Percentiles rank a stretch among this genome's conserved stretches.
Conservation (phyloP, 2,329 filamentous ascomycete species). For the Fusarium papillatum region DNA sequence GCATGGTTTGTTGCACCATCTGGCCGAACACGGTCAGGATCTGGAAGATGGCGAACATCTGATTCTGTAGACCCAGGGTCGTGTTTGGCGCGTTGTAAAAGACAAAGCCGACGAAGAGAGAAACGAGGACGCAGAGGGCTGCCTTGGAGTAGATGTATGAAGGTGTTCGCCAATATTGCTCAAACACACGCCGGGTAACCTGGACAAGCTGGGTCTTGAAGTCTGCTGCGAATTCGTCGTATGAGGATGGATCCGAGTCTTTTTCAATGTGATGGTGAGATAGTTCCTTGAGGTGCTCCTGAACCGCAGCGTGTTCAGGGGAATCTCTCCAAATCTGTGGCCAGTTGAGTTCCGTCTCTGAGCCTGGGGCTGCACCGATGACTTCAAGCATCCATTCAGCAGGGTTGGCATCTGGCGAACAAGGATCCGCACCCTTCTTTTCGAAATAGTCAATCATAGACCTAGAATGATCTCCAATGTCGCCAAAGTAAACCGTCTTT, state of each 20-base stretch:
- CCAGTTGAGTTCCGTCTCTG: constrained; percentile 57
- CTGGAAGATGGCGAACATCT: constrained; percentile 78
- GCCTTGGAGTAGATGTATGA: constrained; percentile 74
- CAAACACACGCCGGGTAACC: constrained; percentile 52
- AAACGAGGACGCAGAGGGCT: constrained; percentile 34
- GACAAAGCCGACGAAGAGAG: constrained; percentile 69
- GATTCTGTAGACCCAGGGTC: constrained; percentile 77
- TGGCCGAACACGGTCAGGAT: constrained; percentile 77
- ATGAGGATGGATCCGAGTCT: constrained; percentile 27
- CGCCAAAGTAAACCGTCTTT: constrained; percentile 75
- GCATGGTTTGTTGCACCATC: constrained; percentile 77
- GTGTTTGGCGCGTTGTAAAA: constrained; percentile 71
- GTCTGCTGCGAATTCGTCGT: constrained; percentile 49
- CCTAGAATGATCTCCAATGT: constrained; percentile 68
- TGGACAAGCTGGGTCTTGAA: constrained; percentile 48
- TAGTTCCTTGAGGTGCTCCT: constrained; percentile 49
- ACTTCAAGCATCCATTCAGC: constrained; percentile 76
- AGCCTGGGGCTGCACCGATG: constrained; percentile 60
- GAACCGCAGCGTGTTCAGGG: constrained; percentile 46
- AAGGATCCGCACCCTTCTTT: constrained; percentile 68
- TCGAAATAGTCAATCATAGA: constrained; percentile 73
- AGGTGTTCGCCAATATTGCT: constrained; percentile 58
- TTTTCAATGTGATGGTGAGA: constrained; percentile 18
- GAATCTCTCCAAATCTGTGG: constrained; percentile 52
- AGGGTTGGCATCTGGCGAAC: constrained; percentile 69